Evolutionary conservation across 164 flowering plant species (phyloP), one percentile per base, ranked within the genome.

Genomic region (Vitis labrusca): DNA sequence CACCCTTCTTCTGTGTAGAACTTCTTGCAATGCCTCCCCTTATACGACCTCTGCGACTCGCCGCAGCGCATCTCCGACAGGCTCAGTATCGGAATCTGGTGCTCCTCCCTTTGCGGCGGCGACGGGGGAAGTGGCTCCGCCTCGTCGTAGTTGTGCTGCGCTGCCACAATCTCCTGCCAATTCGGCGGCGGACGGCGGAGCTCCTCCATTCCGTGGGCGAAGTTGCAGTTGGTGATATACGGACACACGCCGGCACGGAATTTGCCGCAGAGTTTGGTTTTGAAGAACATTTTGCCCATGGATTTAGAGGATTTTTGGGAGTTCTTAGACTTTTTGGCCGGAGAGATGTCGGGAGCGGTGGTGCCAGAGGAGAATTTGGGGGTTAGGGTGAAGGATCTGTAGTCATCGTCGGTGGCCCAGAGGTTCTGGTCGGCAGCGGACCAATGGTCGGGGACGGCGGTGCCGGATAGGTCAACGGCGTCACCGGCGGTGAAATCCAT

Each of bases 1-100:
- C 71, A 68, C 14, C 71, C 71, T 17, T 68, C 71, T n/a, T 68
- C 71, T 12, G 71, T 68, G 44, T 68, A 68, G 37, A 68, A 68
- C 53, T 68, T 68, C 56, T 68, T 68, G 48, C 71, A 68, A 37
- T 68, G 71, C 63, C 71, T 58, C 13, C 71, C 71, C 37, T 68
- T 68, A 49, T 58, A 68, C 17, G 71, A 58, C 63, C 71, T 58
- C 63, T 68, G 71, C 23, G 71, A 58, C 23, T 68, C 71, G 8
- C 63, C 48, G 13, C 44, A 3, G 5, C 71, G 32, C 47, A 12
- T 17, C 1, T 68, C 71, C 12, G 51, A 58, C 1, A 63, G 49
- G 27, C 44, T 68, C 19, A 68, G 59, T 12, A 63, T 68, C 8
- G 71, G 71, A 47, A 68, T 68, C 13, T 59, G 63, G 53, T 68